phyloP scores from a whole-genome alignment of 495 filamentous ascomycete species.

The Articulospora tetracladia region DNA sequence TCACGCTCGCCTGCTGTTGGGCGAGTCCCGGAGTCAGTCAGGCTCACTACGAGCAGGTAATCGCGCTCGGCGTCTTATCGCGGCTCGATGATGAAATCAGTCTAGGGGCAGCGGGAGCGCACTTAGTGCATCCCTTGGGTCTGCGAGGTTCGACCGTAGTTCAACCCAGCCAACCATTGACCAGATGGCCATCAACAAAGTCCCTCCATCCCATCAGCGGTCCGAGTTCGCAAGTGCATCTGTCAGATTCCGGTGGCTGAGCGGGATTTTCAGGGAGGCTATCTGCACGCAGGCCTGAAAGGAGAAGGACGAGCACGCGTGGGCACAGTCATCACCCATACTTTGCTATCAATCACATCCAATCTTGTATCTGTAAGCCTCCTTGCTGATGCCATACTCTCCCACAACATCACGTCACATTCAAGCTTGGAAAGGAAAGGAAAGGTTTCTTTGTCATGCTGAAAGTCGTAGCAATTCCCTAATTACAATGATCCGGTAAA shows the following conservation, averaged over 20 bases:
- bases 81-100: slow-evolving; percentile 15
- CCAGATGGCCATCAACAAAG: neutral
- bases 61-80: slow-evolving; percentile 7
- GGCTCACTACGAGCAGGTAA: too few species aligned
- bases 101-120: neutral
- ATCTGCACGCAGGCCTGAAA: neutral
- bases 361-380: too few species aligned
- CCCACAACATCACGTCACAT: neutral
- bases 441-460: neutral
- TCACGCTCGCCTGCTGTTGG: too few species aligned
- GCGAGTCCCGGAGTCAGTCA: too few species aligned
- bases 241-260: neutral
- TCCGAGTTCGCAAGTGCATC: neutral
- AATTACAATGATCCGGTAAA: slow-evolving; percentile 26
- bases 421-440: neutral
- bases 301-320: neutral
- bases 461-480: slow-evolving; percentile 26
- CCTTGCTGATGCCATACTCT: too few species aligned
- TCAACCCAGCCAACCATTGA: slow-evolving; percentile 3
- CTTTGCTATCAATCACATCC: neutral
- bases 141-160: neutral
- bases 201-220: neutral
- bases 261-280: neutral
- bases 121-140: slow-evolving; percentile 2
- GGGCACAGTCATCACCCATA: neutral